Conservation (phyloP, 257 asterid species). For the Nicotiana sylvestris region DNA sequence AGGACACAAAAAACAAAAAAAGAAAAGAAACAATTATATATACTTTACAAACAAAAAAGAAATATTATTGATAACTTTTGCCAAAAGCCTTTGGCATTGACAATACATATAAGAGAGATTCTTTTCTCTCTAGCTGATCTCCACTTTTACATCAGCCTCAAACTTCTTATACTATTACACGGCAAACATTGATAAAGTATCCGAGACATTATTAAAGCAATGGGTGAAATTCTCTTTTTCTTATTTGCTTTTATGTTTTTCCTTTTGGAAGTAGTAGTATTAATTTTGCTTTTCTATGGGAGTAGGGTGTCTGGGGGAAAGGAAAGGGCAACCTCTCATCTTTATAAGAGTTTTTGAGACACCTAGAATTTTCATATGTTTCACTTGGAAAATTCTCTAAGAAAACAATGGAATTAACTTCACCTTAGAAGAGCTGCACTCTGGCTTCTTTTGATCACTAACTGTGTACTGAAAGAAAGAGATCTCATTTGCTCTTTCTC, state of each 20-base stretch:
- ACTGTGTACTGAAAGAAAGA: too few relatives aligned
- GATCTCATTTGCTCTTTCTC: neutral
- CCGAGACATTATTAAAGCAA: neutral
- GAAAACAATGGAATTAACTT: neutral
- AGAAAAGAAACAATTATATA: neutral
- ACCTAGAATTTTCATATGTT: neutral
- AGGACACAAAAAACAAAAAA: neutral
- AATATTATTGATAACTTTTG: neutral
- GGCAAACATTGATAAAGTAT: neutral
- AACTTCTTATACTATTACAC: neutral
- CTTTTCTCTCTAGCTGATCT: neutral
- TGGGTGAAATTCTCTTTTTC: neutral
- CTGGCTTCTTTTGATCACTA: constrained; percentile 3
- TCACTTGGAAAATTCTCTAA: neutral
- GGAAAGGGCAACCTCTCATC: neutral
- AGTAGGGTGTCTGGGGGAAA: neutral
- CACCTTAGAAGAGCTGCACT: neutral
- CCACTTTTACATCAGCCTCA: neutral
- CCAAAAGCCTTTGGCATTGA: neutral
- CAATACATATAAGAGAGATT: neutral
- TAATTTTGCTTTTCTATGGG: neutral
- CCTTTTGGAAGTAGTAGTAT: neutral
- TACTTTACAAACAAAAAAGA: neutral
- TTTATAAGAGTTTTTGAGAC: neutral
- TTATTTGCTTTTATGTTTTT: neutral